Percentiles rank a stretch among this genome's conserved stretches.
Evolutionary conservation across 2,329 filamentous ascomycete species (phyloP).

Genomic region (Xylaria hypoxylon): DNA sequence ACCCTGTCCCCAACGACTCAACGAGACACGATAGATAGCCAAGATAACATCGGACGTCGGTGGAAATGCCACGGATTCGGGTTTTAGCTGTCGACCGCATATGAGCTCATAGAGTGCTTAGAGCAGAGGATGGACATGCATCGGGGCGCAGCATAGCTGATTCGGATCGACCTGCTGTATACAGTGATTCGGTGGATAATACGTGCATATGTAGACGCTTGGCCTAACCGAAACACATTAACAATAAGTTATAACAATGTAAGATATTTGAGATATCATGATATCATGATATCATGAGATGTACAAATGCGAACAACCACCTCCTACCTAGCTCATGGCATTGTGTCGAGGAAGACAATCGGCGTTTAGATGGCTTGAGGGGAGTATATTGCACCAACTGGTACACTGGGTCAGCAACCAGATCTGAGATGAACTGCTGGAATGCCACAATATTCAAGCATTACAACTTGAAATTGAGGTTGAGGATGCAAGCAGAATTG

Average conservation of each 20-base stretch:
- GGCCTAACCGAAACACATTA: neutral
- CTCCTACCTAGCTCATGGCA: neutral
- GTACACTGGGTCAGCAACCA: neutral
- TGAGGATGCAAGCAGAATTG: neutral
- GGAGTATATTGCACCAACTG: neutral
- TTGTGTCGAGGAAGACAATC: too few species aligned
- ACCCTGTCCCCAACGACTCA: constrained; percentile 1
- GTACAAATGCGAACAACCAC: neutral
- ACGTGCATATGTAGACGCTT: neutral
- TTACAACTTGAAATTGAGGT: neutral
- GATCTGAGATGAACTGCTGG: neutral
- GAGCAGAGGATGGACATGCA: neutral
- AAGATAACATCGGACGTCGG: constrained; percentile 4
- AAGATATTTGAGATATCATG: neutral
- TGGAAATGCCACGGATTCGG: neutral
- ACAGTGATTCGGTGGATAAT: neutral
- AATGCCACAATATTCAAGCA: neutral
- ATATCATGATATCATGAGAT: neutral
- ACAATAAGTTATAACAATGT: too few species aligned
- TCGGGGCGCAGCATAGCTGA: neutral
- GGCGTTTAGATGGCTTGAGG: neutral
- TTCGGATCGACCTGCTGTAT: neutral
- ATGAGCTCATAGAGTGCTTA: neutral
- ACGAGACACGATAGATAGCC: neutral
- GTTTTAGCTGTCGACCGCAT: neutral